Evolutionary conservation across 2,329 filamentous ascomycete species (phyloP), one percentile per base, ranked within the genome.

Genomic region (Huntiella abstrusa): DNA sequence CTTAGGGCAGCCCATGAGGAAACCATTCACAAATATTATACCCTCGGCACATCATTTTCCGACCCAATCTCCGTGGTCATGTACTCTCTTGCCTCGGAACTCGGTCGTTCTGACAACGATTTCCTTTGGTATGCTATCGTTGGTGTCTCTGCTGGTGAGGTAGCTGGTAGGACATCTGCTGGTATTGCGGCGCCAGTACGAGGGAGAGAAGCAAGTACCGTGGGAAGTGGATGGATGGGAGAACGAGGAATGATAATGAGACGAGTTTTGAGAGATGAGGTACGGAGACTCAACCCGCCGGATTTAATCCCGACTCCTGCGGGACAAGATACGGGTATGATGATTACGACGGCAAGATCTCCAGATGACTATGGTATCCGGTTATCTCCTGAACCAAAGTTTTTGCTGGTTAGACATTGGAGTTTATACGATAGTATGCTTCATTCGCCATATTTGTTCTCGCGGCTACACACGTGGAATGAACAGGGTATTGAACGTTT

Each of bases 391-490:
- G 91, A 98, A 57, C 92, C 91, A 7, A 81, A 83, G 36, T 94
- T 98, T 54, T 71, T 96, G 19, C 73, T 98, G 0, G 83, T 96
- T 45, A 72, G 91, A 33, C 91, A 98, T 59, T 98, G 91, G 91
- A 94, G 85, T 54, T 68, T 98, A 11, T 96, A 96, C 60, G 91
- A 98, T 57, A 94, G 86, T 59, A 96, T 98, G 91, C 71, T 96
- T 10, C 91, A 98, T 60, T 95, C 87, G 0, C 87, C 88, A 0
- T 96, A 95, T 57, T 73, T 98, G 4, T 88, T 92, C 50, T 84
- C 88, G 3, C 75, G 85, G 32, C 70, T 98, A 40, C 88, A 92
- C 61, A 86, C 94, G 41, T 98, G 91, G 88, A 92, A 80, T 50
- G 91, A 96, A 51, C 74, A 73, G 43, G 91, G 91, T 3, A 72